Evolutionary conservation across 1,284 basidiomycete species (phyloP), one percentile per base, ranked within the genome.

Genomic region (Tilletiaria anomala): DNA sequence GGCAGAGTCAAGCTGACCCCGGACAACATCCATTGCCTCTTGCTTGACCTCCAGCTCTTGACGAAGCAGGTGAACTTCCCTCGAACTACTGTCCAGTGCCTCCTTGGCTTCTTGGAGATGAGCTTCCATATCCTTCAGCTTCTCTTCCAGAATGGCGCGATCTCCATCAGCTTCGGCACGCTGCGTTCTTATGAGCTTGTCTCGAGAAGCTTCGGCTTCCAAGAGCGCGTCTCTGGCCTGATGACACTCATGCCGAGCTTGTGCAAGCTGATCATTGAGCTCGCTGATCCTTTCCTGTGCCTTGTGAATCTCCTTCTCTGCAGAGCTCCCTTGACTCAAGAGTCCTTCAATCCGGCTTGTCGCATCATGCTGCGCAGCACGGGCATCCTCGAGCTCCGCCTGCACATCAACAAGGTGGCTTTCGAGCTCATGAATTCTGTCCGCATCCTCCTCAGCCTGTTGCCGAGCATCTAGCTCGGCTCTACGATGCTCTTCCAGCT

Each of bases 141-240:
- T 53, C 45, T 60, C 59, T 39, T 62, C 59, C 20, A 62, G 36
- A 14, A 61, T 61, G 6, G 58, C 58, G 5, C 57, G 52, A 38
- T 61, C 58, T 3, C 56, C 54, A 29, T 61, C 58, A 5, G 56
- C 57, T 40, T 61, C 58, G 14, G 57, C 58, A 15, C 56, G 50
- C 35, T 57, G 47, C 5, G 50, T 48, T 10, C 58, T 47, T 10
- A 61, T 49, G 23, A 53, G 49, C 8, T 49, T 47, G 32, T 61
- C 58, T 26, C 51, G 53, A 24, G 48, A 42, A 3, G 40, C 42
- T 29, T 61, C 58, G 32, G 53, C 49, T 31, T 61, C 57, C 1
- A 48, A 42, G 17, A 50, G 47, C 5, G 51, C 39, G 24, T 60
- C 54, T 12, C 50, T 40, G 3, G 49, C 56, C 35, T 53, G 50